Evolutionary conservation across 2,329 filamentous ascomycete species (phyloP).

Genomic region (Sclerotinia nivalis): DNA sequence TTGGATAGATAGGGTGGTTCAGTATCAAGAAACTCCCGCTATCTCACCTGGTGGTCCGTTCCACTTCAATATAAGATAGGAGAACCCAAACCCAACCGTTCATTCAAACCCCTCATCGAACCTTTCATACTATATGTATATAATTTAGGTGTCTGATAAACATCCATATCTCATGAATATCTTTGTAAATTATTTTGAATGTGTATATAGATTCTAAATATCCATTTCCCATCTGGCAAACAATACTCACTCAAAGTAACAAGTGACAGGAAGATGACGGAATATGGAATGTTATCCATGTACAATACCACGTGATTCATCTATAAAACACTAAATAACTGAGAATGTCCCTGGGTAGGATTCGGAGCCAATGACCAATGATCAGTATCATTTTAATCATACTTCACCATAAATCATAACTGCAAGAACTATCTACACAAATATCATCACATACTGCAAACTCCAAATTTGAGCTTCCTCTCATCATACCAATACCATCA

Average conservation of each 20-base stretch:
- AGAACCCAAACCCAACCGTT: neutral
- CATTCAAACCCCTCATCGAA: conserved; percentile 1
- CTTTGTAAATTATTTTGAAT: neutral
- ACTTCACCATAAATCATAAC: neutral
- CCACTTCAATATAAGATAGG: neutral
- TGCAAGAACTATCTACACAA: neutral
- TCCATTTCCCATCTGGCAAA: neutral
- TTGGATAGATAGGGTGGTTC: neutral
- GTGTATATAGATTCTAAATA: neutral
- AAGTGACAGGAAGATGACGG: neutral
- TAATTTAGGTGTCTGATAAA: neutral
- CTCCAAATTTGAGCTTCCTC: neutral
- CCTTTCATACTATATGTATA: too few relatives aligned
- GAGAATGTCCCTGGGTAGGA: neutral
- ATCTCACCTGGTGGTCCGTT: conserved; percentile 5
- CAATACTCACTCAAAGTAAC: neutral
- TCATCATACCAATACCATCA: neutral
- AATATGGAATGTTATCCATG: neutral
- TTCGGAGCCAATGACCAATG: neutral
- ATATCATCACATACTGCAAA: neutral
- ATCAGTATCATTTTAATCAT: neutral
- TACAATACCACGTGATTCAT: neutral
- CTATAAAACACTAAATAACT: neutral
- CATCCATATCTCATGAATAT: neutral
- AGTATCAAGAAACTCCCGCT: conserved; percentile 1